These are phyloP conservation scores for Rhododendron ferrugineum DNA, from an alignment of 148 eudicot genomes.

Conservation along the genomic window DNA sequence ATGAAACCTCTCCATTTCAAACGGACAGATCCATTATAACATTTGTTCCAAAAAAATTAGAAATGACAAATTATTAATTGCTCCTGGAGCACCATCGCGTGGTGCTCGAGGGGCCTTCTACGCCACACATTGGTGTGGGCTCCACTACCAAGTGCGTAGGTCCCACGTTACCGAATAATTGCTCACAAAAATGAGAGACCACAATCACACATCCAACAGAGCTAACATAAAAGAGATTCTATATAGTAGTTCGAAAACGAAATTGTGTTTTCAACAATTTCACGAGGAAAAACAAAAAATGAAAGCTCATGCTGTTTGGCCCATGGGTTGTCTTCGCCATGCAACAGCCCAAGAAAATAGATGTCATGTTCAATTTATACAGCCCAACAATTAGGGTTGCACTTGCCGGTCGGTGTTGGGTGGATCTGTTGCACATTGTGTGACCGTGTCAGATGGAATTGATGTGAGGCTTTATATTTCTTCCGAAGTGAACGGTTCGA, in stretches of 20 bases:
- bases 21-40: not conserved
- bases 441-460: not conserved
- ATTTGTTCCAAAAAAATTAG: too few relatives aligned
- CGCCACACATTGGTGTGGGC: not conserved
- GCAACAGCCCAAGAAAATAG: not conserved
- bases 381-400: not conserved
- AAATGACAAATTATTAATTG: too few relatives aligned
- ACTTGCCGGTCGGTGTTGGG: not conserved
- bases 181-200: too few relatives aligned
- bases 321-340: not conserved
- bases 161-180: too few relatives aligned
- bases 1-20: not conserved
- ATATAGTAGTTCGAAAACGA: too few relatives aligned
- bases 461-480: not conserved
- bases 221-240: not conserved
- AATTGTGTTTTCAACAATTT: not conserved
- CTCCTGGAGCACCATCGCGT: too few relatives aligned
- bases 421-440: not conserved
- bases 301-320: not conserved
- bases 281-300: not conserved
- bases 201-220: not conserved
- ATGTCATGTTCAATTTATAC: not conserved
- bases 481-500: not conserved
- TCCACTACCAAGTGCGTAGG: too few relatives aligned
- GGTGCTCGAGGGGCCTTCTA: not conserved